These are phyloP conservation scores for Candida mattraensis DNA, from an alignment of 805 yeast species.

Conservation along the genomic window DNA sequence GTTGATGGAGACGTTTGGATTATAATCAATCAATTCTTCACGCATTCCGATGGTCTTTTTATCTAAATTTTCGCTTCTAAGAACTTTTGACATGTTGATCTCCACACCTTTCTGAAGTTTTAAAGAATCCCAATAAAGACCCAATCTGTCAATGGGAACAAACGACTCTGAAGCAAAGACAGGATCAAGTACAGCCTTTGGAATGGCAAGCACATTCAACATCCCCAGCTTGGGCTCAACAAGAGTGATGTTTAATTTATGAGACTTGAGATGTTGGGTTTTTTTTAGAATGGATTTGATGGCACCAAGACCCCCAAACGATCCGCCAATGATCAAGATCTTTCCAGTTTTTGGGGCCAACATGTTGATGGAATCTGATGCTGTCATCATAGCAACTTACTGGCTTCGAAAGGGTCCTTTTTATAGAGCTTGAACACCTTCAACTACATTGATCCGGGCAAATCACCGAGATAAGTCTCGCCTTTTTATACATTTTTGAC, in stretches of 20 bases:
- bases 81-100: constrained; percentile 5
- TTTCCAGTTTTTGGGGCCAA: constrained; percentile 2
- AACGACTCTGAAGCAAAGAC: constrained; percentile 32
- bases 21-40: constrained; percentile 6
- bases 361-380: no score
- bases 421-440: no score
- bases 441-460: no score
- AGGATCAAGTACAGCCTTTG: constrained; percentile 37
- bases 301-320: constrained; percentile 14
- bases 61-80: constrained; percentile 6
- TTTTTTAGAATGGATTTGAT: constrained; percentile 8
- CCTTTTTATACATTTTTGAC: no score
- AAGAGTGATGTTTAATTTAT: constrained; percentile 29
- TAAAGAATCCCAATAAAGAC: constrained; percentile 16
- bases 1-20: constrained; percentile 11
- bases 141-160: constrained; percentile 7
- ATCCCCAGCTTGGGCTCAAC: constrained; percentile 44
- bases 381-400: no score
- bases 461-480: no score
- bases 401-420: no score
- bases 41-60: not conserved
- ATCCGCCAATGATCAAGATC: constrained; percentile 15
- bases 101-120: constrained; percentile 1
- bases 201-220: constrained; percentile 40
- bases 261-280: constrained; percentile 1